Evolutionary conservation across 2,329 filamentous ascomycete genomes (phyloP).

Genomic region (Scytalidium sp.): DNA sequence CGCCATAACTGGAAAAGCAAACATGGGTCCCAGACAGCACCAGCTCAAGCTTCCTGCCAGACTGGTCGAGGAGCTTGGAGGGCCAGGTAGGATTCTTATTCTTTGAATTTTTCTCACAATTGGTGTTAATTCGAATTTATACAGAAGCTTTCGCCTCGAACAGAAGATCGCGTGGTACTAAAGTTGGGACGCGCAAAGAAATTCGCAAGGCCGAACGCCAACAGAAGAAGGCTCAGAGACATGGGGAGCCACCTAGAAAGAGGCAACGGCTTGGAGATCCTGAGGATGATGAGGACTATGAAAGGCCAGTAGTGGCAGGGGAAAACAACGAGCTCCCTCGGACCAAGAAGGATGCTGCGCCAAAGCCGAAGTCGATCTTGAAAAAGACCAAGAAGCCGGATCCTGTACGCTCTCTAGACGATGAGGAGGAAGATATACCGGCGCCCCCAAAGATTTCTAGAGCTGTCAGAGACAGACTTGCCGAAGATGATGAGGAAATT

Average conservation of each 20-base stretch:
- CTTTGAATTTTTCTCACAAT: not conserved
- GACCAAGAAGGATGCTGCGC: slow-evolving; percentile 2
- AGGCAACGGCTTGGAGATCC: slow-evolving; percentile 10
- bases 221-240: slow-evolving; percentile 24
- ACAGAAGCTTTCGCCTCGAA: slow-evolving; percentile 18
- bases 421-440: slow-evolving; percentile 10
- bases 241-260: slow-evolving; percentile 22
- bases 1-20: not conserved
- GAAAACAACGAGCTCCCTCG: slow-evolving; percentile 1
- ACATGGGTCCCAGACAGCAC: slow-evolving; percentile 27
- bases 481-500: slow-evolving; percentile 85
- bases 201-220: slow-evolving; percentile 26
- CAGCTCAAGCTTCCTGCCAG: slow-evolving; percentile 40
- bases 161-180: slow-evolving; percentile 10
- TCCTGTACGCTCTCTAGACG: not conserved
- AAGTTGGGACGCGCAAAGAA: slow-evolving; percentile 25
- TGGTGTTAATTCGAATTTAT: slow-evolving; percentile 5
- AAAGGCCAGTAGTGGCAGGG: not conserved
- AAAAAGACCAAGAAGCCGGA: slow-evolving; percentile 22
- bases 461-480: slow-evolving; percentile 60
- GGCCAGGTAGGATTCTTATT: slow-evolving; percentile 22
- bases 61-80: slow-evolving; percentile 42
- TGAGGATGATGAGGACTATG: slow-evolving; percentile 1
- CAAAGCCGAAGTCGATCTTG: slow-evolving; percentile 24
- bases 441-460: slow-evolving; percentile 18